phyloP scores from a whole-genome alignment of 192 early-diverging fungal genomes.

The Coemansia sp. region DNA sequence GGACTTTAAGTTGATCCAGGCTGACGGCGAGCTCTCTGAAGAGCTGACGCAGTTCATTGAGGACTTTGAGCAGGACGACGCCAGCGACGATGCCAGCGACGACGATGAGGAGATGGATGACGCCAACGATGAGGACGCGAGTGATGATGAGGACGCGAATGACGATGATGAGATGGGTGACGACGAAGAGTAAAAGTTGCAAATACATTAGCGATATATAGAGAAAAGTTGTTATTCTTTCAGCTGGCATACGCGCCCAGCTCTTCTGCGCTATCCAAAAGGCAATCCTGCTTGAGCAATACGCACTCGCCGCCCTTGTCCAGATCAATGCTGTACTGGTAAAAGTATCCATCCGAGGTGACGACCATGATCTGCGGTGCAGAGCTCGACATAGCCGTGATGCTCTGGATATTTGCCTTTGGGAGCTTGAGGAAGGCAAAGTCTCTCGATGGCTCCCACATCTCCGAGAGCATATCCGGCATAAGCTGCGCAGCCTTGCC shows the following conservation, averaged over 20 bases:
- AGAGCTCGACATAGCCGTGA: constrained; percentile 72
- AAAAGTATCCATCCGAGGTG: constrained; percentile 86
- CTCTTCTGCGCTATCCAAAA: constrained; percentile 52
- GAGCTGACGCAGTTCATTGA: constrained; percentile 45
- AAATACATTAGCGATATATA: not conserved
- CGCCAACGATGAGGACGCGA: not conserved
- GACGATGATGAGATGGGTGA: not conserved
- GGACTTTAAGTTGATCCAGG: constrained; percentile 29
- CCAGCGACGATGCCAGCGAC: constrained; percentile 2
- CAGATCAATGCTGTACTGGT: constrained; percentile 83
- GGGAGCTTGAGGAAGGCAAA: constrained; percentile 93
- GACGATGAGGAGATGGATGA: constrained; percentile 7
- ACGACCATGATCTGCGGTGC: constrained; percentile 86
- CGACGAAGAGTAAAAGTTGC: not conserved
- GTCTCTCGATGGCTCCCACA: constrained; percentile 93
- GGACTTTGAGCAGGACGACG: constrained; percentile 35
- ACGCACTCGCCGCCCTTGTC: constrained; percentile 89
- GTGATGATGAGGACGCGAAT: not conserved
- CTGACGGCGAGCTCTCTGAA: constrained; percentile 34
- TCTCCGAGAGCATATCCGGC: constrained; percentile 84
- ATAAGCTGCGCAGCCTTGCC: constrained; percentile 82
- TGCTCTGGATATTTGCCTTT: constrained; percentile 67
- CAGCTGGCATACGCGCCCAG: constrained; percentile 51
- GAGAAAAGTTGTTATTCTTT: not conserved
- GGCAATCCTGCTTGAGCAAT: constrained; percentile 74